These are phyloP conservation scores for Nidularia pulvinata DNA, from an alignment of 768 basidiomycete genomes.

Conservation along the genomic window DNA sequence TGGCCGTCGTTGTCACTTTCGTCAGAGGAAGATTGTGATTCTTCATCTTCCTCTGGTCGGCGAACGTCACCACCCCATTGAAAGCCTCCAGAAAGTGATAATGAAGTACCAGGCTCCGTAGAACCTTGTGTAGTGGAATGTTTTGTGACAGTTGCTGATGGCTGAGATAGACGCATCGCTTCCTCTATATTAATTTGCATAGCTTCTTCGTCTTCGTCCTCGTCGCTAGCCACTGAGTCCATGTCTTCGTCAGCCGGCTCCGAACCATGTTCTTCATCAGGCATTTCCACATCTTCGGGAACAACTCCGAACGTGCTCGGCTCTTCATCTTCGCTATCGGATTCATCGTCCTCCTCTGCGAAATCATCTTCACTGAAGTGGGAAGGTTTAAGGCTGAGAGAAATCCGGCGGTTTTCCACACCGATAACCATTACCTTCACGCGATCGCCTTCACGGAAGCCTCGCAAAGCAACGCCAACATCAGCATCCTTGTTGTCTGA, in stretches of 20 bases:
- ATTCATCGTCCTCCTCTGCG: conserved; percentile 13
- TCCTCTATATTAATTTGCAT: conserved; percentile 46
- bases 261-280: conserved; percentile 10
- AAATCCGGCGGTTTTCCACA: conserved; percentile 76
- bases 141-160: conserved; percentile 6
- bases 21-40: conserved; percentile 40
- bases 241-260: conserved; percentile 15
- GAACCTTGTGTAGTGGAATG: conserved; percentile 6
- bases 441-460: conserved; percentile 85
- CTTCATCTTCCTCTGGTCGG: conserved; percentile 34
- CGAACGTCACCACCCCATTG: conserved; percentile 59
- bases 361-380: conserved; percentile 76
- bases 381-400: conserved; percentile 89
- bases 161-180: conserved; percentile 18
- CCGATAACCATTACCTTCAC: conserved; percentile 79
- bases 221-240: conserved; percentile 7
- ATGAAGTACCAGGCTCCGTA: conserved; percentile 24
- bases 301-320: conserved; percentile 11
- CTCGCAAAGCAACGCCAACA: conserved; percentile 71
- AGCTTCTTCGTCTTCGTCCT: conserved; percentile 15
- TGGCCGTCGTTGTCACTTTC: conserved; percentile 47
- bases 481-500: conserved; percentile 88
- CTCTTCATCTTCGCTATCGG: conserved; percentile 12
- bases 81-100: conserved; percentile 63
- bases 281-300: too few relatives aligned